phyloP scores from a whole-genome alignment of 1,284 basidiomycete genomes.

The Ustilago sp. region DNA sequence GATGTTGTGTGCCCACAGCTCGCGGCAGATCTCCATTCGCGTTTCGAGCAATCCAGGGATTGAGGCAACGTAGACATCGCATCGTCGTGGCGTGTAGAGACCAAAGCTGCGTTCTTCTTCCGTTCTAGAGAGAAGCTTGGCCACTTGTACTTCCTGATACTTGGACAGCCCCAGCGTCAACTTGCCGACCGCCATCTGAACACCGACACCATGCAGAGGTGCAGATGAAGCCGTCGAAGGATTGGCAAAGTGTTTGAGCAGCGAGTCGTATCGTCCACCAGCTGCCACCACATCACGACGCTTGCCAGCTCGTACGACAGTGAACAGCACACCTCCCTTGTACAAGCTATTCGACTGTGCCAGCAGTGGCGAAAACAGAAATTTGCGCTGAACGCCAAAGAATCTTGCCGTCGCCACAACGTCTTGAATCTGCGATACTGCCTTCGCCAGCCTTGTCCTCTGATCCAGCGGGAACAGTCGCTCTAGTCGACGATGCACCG shows the following conservation, averaged over 20 bases:
- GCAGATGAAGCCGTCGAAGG: constrained; percentile 63
- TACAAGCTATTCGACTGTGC: constrained; percentile 77
- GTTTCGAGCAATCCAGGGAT: constrained; percentile 80
- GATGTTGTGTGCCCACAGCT: constrained; percentile 84
- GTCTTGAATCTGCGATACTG: constrained; percentile 75
- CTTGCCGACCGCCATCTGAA: constrained; percentile 84
- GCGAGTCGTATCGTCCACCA: constrained; percentile 83
- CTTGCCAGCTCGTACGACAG: constrained; percentile 77
- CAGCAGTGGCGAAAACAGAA: constrained; percentile 78
- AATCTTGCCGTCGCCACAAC: constrained; percentile 76
- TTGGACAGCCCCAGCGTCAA: constrained; percentile 78
- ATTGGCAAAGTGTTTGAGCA: constrained; percentile 77
- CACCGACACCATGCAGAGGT: constrained; percentile 76
- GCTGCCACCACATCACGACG: constrained; percentile 79
- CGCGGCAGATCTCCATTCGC: constrained; percentile 80
- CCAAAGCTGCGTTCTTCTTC: constrained; percentile 85
- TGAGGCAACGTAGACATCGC: constrained; percentile 80
- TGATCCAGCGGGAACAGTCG: constrained; percentile 56
- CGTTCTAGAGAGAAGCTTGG: constrained; percentile 75
- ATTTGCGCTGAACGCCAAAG: constrained; percentile 76
- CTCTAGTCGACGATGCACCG: constrained; percentile 49
- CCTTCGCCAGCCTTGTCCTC: constrained; percentile 61
- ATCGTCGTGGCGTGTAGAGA: constrained; percentile 85
- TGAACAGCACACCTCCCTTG: constrained; percentile 80
- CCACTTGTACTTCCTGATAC: constrained; percentile 77